phyloP scores from a whole-genome alignment of 1,284 basidiomycete genomes.

The Papiliotrema flavescens region DNA sequence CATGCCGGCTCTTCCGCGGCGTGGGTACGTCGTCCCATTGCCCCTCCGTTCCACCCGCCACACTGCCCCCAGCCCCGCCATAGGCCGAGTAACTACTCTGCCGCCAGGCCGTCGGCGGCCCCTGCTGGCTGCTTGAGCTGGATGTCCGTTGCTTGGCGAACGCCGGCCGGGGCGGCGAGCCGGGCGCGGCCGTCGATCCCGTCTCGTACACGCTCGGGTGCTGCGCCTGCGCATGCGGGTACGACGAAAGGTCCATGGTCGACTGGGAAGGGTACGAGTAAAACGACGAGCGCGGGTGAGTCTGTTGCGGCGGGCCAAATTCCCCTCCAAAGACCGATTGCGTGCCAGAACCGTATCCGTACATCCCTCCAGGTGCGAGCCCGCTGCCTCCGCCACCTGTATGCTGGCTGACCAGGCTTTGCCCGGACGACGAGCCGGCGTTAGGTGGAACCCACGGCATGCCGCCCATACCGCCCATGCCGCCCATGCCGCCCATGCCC shows the following conservation, averaged over 20 bases:
- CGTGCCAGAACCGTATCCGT: conserved; percentile 28
- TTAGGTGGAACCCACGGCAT: conserved; percentile 10
- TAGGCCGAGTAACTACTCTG: neutral
- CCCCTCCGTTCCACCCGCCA: neutral
- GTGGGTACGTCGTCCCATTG: conserved; percentile 7
- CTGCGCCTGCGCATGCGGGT: neutral
- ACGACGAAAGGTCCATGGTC: neutral
- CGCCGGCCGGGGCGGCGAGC: neutral
- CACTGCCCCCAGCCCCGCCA: neutral
- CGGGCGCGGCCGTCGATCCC: neutral
- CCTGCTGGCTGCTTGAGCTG: neutral
- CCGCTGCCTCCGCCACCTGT: neutral
- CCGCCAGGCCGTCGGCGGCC: neutral
- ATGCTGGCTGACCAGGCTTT: neutral
- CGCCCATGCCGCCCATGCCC: neutral
- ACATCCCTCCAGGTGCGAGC: conserved; percentile 31
- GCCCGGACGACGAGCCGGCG: neutral
- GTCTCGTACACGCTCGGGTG: neutral
- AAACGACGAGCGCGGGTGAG: neutral
- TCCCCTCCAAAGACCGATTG: conserved; percentile 43
- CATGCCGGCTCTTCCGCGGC: neutral
- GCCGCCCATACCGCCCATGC: neutral
- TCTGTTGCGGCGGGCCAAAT: conserved; percentile 33
- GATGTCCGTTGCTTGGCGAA: neutral
- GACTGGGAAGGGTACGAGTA: neutral